Percentiles rank a stretch among this genome's conserved stretches.
Conservation (phyloP, 192 early-diverging fungal species). For the Coemansia sp. region DNA sequence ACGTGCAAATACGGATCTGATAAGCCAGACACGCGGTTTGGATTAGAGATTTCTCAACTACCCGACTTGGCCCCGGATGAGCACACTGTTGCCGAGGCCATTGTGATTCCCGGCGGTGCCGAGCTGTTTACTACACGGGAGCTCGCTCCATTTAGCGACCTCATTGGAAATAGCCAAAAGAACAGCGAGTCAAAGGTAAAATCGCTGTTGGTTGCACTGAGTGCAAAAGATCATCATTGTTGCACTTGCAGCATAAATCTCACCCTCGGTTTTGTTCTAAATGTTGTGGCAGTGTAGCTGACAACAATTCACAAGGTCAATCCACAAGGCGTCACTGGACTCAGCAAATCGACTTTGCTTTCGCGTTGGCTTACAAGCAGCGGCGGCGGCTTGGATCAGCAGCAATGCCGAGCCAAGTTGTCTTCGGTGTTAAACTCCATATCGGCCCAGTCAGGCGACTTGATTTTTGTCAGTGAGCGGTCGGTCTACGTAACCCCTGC, state of each 20-base stretch:
- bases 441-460: constrained; percentile 33
- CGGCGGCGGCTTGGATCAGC: neutral
- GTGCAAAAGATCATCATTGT: neutral
- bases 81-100: constrained; percentile 30
- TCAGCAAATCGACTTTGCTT: constrained; percentile 36
- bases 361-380: constrained; percentile 24
- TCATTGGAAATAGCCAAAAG: constrained; percentile 32
- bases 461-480: constrained; percentile 51
- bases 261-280: neutral
- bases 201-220: neutral
- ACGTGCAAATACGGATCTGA: constrained; percentile 86
- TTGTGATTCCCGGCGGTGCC: constrained; percentile 40
- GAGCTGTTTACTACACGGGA: constrained; percentile 29
- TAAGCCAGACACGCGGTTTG: constrained; percentile 87
- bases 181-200: constrained; percentile 49
- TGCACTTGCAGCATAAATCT: neutral
- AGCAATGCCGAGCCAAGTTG: neutral
- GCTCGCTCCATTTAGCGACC: constrained; percentile 26
- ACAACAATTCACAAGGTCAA: constrained; percentile 48
- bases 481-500: constrained; percentile 40
- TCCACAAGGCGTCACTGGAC: constrained; percentile 22
- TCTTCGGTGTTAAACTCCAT: constrained; percentile 7
- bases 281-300: constrained; percentile 27
- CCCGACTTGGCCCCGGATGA: constrained; percentile 21
- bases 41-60: constrained; percentile 58